Base-by-base conservation (phyloP, 768 basidiomycete species). In the Tylopilus cervinicoccineus region DNA sequence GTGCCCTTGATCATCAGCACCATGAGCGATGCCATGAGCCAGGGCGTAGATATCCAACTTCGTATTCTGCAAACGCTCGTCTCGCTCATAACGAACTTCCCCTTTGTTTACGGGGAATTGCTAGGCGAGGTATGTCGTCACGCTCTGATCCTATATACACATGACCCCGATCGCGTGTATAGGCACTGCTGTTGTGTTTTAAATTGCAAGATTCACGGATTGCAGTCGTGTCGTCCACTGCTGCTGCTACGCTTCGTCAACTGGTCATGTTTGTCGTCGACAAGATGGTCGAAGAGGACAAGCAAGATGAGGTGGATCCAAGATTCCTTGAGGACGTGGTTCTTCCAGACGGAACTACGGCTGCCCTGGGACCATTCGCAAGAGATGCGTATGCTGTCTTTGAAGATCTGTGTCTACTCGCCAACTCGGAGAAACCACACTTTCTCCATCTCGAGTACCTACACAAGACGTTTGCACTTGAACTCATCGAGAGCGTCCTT, bases 241-340 rank as follows among this genome's bases (percentile, higher is more conserved):
- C 95, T 2, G 94, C 94, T 3, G 96, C 96, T 0, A 97, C 94
- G 0, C 78, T 97, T 5, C 85, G 94, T 3, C 95, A 98, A 63
- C 76, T 97, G 2, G 91, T 98, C 38, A 97, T 99, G 94, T 90
- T 97, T 56, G 85, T 97, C 16, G 89, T 97, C 37, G 96, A 99
- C 70, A 93, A 95, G 63, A 88, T 97, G 67, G 80, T 84, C 2
- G 76, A 80, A 16, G 90, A 93, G 61, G 88, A 93, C 63, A 70
- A 72, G 5, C 66, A 65, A 14, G 77, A 75, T 19, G 52, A 43
- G 7, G 27, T 47, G 13, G 54, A 61, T 31, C 34, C 50, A 11
- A 41, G 41, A 4, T 20, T 49, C 5, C 40, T 67, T n/a, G 55
- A 45, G n/a, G 72, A 78, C 13, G 75, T 81, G 1, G 64, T 65